phyloP scores from a whole-genome alignment of 371 early-diverging fungal genomes.

The Nematocida sp. region DNA sequence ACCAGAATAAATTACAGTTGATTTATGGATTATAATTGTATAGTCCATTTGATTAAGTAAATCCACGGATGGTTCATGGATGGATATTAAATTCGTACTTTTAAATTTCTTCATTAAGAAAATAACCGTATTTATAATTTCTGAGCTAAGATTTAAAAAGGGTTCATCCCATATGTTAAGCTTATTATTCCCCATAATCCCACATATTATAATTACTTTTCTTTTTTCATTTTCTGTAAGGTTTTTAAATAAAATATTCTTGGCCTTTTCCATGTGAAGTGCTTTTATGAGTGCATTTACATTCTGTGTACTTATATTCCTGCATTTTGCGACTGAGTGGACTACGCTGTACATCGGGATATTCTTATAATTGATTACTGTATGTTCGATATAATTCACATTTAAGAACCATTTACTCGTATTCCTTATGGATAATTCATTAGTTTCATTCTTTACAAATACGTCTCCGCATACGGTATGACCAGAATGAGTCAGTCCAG shows the following conservation, averaged over 20 bases:
- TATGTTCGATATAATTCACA: neutral
- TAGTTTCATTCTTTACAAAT: constrained; percentile 55
- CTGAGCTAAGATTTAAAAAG: constrained; percentile 7
- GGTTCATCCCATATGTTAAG: constrained; percentile 52
- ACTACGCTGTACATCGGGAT: neutral
- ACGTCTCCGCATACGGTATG: constrained; percentile 73
- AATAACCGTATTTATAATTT: neutral
- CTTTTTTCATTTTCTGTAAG: constrained; percentile 19
- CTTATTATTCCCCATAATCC: constrained; percentile 10
- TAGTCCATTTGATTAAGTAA: constrained; percentile 21
- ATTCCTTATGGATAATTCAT: constrained; percentile 22
- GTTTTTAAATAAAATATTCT: neutral
- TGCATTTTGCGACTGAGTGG: constrained; percentile 9
- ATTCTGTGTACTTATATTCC: neutral
- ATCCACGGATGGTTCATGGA: constrained; percentile 6
- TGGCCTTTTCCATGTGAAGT: neutral
- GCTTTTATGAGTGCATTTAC: constrained; percentile 1
- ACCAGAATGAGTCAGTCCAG: constrained; percentile 72
- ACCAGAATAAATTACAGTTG: constrained; percentile 39
- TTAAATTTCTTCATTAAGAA: neutral
- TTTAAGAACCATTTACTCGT: constrained; percentile 13
- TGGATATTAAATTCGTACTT: constrained; percentile 16
- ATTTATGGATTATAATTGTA: constrained; percentile 16
- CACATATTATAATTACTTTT: constrained; percentile 1
- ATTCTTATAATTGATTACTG: neutral